Percentiles rank a stretch among this genome's conserved stretches.
These are phyloP conservation scores for Cardamine chenopodiifolia DNA, from an alignment of 345 rosid species.

Conservation along the genomic window DNA sequence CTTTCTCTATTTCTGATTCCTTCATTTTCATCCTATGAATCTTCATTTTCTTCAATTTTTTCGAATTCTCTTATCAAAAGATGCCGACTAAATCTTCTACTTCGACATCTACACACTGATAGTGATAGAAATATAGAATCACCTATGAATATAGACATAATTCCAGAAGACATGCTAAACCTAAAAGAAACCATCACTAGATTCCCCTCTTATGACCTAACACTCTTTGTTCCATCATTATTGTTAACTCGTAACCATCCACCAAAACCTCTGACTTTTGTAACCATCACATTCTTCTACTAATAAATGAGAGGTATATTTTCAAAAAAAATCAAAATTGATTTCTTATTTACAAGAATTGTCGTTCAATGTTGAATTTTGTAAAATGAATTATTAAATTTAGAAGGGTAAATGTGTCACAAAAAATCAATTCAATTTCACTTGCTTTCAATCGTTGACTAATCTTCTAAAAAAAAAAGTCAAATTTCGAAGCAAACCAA, in stretches of 20 bases:
- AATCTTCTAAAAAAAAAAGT: no score
- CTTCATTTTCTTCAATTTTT: no score
- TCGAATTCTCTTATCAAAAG: not conserved
- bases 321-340: no score
- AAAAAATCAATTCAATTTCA: no score
- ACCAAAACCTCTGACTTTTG: not conserved
- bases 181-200: not conserved
- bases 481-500: no score
- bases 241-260: not conserved
- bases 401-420: no score
- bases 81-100: not conserved
- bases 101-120: not conserved
- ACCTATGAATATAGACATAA: not conserved
- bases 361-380: no score
- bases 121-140: not conserved
- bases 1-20: not conserved
- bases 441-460: no score
- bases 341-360: no score
- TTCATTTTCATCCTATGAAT: not conserved
- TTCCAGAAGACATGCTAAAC: conserved; percentile 5
- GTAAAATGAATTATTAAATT: no score
- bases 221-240: not conserved
- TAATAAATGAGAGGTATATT: no score
- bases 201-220: not conserved
- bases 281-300: no score